phyloP scores from a whole-genome alignment of 2,329 filamentous ascomycete species.

The Anthostomella pinea region DNA sequence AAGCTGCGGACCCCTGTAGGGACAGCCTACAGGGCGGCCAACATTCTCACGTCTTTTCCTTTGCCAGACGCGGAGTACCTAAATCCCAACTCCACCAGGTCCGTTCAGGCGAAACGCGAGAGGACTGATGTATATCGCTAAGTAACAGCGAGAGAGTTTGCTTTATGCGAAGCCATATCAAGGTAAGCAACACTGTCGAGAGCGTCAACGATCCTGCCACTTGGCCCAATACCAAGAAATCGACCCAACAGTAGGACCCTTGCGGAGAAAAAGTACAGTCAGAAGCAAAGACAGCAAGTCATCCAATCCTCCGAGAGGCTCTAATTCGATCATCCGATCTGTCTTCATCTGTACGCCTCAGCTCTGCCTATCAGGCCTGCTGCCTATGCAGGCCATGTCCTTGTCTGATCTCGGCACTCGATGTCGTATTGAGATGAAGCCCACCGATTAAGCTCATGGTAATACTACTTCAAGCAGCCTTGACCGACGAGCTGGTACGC shows the following conservation, averaged over 20 bases:
- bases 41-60: constrained; percentile 14
- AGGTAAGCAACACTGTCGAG: too few species aligned
- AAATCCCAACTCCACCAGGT: constrained; percentile 10
- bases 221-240: too few species aligned
- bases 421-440: constrained; percentile 1
- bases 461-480: background rate
- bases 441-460: background rate
- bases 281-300: too few species aligned
- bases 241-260: too few species aligned
- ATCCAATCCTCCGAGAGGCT: background rate
- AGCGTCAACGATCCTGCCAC: too few species aligned
- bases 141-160: too few species aligned
- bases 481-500: background rate
- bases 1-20: constrained; percentile 19
- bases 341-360: background rate
- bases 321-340: background rate
- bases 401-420: background rate
- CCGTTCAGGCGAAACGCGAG: constrained; percentile 2
- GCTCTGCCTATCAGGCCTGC: background rate
- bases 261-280: too few species aligned
- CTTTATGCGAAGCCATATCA: too few species aligned
- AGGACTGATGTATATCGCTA: too few species aligned
- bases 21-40: constrained; percentile 17
- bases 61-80: constrained; percentile 4
- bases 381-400: background rate